These are phyloP conservation scores for Jaminaea rosea DNA, from an alignment of 1,284 basidiomycete species.

Conservation along the genomic window DNA sequence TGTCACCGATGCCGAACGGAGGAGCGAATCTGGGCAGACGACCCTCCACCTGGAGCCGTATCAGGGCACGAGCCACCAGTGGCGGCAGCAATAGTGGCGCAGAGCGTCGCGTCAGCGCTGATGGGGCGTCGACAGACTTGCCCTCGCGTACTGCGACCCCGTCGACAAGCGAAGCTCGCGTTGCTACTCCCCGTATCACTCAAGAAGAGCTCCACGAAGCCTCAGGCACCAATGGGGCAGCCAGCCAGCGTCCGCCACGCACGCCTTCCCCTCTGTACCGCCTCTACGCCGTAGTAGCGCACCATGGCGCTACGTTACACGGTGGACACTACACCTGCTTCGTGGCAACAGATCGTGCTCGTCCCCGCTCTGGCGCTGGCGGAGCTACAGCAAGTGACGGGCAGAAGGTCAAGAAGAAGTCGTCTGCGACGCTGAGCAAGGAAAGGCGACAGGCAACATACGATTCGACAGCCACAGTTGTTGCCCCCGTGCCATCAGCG, in stretches of 20 bases:
- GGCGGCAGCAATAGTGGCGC: too few species aligned
- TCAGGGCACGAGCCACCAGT: too few species aligned
- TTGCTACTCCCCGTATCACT: not conserved
- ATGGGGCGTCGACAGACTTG: too few species aligned
- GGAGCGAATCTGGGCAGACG: not conserved
- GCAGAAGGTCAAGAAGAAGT: not conserved
- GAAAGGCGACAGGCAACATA: too few species aligned
- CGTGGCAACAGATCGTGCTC: slow-evolving; percentile 20
- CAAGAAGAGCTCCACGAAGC: not conserved
- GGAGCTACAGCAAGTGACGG: not conserved
- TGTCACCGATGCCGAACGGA: slow-evolving; percentile 5
- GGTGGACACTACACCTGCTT: slow-evolving; percentile 39
- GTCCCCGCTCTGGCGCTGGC: not conserved
- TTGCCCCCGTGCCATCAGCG: too few species aligned
- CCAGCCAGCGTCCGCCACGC: too few species aligned
- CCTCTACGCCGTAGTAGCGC: slow-evolving; percentile 67
- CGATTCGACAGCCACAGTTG: too few species aligned
- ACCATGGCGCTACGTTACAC: slow-evolving; percentile 47
- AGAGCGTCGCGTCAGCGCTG: too few species aligned
- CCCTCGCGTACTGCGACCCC: not conserved
- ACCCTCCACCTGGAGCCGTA: not conserved
- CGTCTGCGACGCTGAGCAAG: not conserved
- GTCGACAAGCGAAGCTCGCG: not conserved
- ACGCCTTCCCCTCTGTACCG: slow-evolving; percentile 20
- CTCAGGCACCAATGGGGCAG: slow-evolving; percentile 25